phyloP scores from a whole-genome alignment of 148 eudicot species.

The Rhododendron vialii region DNA sequence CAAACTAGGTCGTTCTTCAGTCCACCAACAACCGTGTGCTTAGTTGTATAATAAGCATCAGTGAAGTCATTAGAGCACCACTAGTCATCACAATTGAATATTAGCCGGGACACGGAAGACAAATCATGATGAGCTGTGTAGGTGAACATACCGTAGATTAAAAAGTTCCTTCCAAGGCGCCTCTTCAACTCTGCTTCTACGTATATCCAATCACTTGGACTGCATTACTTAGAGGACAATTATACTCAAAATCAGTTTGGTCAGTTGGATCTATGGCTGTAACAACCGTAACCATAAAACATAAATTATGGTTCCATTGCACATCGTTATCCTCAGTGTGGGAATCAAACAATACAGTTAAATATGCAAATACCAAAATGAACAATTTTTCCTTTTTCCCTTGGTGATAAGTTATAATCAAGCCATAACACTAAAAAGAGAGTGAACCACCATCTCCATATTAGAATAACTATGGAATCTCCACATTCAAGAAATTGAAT shows the following conservation, averaged over 20 bases:
- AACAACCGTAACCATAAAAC: not conserved
- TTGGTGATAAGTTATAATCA: not conserved
- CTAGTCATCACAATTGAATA: not conserved
- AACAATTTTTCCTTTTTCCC: not conserved
- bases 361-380: not conserved
- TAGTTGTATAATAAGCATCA: not conserved
- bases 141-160: slow-evolving; percentile 66
- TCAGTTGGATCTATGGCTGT: slow-evolving; percentile 2
- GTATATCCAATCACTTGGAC: slow-evolving; percentile 99
- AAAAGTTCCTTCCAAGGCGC: slow-evolving; percentile 78
- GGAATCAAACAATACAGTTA: not conserved
- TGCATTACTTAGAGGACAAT: slow-evolving; percentile 42
- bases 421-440: not conserved
- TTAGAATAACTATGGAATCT: not conserved
- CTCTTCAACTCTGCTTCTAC: slow-evolving; percentile 83
- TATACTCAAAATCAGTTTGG: slow-evolving; percentile 12
- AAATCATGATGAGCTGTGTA: not conserved
- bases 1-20: not conserved
- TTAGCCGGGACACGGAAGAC: not conserved
- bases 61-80: not conserved
- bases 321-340: not conserved
- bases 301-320: not conserved
- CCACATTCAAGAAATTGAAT: not conserved
- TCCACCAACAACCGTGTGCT: not conserved
- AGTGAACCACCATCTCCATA: not conserved